Evolutionary conservation across 495 filamentous ascomycete genomes (phyloP), one percentile per base, ranked within the genome.

Genomic region (Podospora pseudocomata): DNA sequence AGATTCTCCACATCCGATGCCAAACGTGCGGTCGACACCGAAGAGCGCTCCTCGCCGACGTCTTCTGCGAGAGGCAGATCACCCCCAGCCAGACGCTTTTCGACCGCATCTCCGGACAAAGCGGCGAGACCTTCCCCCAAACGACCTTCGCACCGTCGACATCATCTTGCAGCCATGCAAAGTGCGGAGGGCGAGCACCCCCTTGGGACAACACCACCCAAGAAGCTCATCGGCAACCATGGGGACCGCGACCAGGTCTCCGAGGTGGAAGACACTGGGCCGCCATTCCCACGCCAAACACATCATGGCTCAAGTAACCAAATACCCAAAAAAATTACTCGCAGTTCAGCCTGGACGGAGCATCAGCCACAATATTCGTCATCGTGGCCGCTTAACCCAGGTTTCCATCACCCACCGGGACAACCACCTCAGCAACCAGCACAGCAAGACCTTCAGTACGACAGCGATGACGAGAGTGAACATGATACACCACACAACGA

Each of bases 401-500:
- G 64, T 56, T 62, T n/a, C 69, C 30, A 27, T n/a, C 27, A 23
- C 15, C 61, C 57, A 11, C 15, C 58, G 19, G 62, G 23, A 20
- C 66, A 65, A 27, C 4, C 58, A 30, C n/a, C 61, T 39, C 9
- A 19, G 23, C 56, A 56, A 9, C 54, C 59, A 15, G 0, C 19
- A 19, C 66, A 27, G 28, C 64, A 55, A 19, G 58, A 67, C 1
- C 34, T 62, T 4, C 44, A 63, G 19, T 34, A 30, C 19, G 54
- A 67, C 58, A 58, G 60, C 20, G 68, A 65, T 16, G 72, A 76
- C 56, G 76, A 75, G 18, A 67, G 64, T 32, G 70, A 70, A 1
- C 64, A 70, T 26, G 54, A 60, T 9, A 3, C 39, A 3, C 9
- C 39, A 11, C n/a, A 32, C 56, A 56, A 73, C 18, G 66, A 71